Evolutionary conservation across 2,329 filamentous ascomycete genomes (phyloP), one percentile per base, ranked within the genome.

Genomic region (Blastomyces parvus): DNA sequence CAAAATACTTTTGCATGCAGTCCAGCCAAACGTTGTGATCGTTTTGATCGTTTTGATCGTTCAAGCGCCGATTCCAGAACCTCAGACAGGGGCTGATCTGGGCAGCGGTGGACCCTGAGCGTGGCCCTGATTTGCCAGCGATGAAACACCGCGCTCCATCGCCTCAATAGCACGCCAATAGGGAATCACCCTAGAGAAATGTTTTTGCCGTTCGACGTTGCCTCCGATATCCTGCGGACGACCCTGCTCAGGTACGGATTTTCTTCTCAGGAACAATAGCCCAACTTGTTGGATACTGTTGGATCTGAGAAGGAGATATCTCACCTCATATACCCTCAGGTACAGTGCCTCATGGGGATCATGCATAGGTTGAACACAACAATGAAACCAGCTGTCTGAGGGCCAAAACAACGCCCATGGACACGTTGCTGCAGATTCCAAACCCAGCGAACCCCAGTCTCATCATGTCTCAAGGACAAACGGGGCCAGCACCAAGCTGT

Each of bases 401-500:
- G 48, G 25, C 30, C 13, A 38, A n/a, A 22, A 1, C 7, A 38
- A 38, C 33, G 11, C 8, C 36, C 30, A 0, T 3, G 30, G n/a
- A 8, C 30, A 38, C 27, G 17, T 22, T 9, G 33, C 36, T 17
- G 38, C 36, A 17, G n/a, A 58, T 40, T 42, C n/a, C 19, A 25
- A 58, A 42, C 33, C 0, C 19, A 38, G 36, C 53, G 14, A 17
- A 19, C 53, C 53, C 33, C 9, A 38, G 36, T 38, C n/a, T 9
- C 22, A n/a, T 36, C 33, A 56, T 56, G 53, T 27, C 55, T 58
- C 55, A 58, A 58, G 38, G 22, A 27, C 55, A 42, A 38, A 42
- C n/a, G 13, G 5, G 13, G 5, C 40, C 40, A 36, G 36, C 55
- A 38, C 6, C 0, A 42, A 17, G 3, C 9, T 58, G 55, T 58